These are phyloP conservation scores for Exophiala xenobiotica DNA, from an alignment of 2,329 filamentous ascomycete genomes.

Conservation along the genomic window DNA sequence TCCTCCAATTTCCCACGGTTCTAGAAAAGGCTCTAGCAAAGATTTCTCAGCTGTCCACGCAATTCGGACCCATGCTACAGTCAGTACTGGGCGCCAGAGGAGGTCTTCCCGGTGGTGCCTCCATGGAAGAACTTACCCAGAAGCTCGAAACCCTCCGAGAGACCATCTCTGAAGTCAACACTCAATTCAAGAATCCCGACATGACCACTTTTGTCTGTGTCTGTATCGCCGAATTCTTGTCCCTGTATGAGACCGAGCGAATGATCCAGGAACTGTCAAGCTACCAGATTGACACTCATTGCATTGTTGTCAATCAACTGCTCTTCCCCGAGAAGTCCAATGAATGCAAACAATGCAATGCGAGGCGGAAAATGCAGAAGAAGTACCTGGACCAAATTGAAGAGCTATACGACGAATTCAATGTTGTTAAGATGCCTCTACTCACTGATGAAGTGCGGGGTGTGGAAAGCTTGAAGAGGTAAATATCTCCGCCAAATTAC, in stretches of 20 bases:
- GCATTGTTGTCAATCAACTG: constrained; percentile 97
- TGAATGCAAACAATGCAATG: constrained; percentile 91
- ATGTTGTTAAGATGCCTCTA: constrained; percentile 97
- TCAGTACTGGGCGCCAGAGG: constrained; percentile 79
- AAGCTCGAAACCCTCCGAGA: constrained; percentile 92
- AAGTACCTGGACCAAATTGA: constrained; percentile 99
- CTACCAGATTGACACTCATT: constrained; percentile 94
- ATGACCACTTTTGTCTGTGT: constrained; percentile 98
- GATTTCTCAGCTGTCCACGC: constrained; percentile 85
- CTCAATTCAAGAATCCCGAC: constrained; percentile 95
- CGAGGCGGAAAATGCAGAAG: constrained; percentile 95
- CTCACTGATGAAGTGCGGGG: constrained; percentile 93
- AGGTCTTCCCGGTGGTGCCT: constrained; percentile 85
- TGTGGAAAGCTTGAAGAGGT: constrained; percentile 89
- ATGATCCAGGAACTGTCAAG: constrained; percentile 98
- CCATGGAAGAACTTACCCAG: constrained; percentile 84
- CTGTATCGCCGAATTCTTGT: constrained; percentile 95
- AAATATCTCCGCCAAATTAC: constrained; percentile 26
- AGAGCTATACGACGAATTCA: constrained; percentile 98
- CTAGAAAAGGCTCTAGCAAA: constrained; percentile 99
- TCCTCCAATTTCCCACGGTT: constrained; percentile 96
- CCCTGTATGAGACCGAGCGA: constrained; percentile 95
- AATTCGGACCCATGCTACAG: constrained; percentile 95
- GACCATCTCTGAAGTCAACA: constrained; percentile 93
- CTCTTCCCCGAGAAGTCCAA: constrained; percentile 85